Percentiles rank a stretch among this genome's conserved stretches.
These are phyloP conservation scores for Ogataea angusta DNA, from an alignment of 805 yeast genomes.

Conservation along the genomic window DNA sequence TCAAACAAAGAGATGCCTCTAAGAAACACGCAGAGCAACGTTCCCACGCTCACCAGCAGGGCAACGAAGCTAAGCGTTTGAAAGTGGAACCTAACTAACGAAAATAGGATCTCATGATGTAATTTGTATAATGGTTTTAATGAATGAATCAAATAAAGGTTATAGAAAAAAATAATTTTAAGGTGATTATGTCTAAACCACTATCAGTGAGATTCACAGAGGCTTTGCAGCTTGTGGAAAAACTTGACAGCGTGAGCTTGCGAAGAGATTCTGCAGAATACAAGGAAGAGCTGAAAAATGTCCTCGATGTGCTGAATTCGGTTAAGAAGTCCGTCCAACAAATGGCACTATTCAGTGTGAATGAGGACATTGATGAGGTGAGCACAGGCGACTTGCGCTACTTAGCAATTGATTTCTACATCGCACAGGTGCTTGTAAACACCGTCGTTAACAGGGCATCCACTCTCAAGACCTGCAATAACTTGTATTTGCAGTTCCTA, in stretches of 20 bases:
- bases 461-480: constrained; percentile 41
- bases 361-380: constrained; percentile 70
- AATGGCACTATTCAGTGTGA: constrained; percentile 63
- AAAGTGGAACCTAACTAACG: constrained; percentile 16
- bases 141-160: background rate
- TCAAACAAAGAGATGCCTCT: constrained; percentile 12
- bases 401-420: constrained; percentile 54
- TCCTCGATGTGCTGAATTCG: constrained; percentile 10
- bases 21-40: constrained; percentile 11
- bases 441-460: constrained; percentile 30
- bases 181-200: constrained; percentile 11
- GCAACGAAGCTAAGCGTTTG: constrained; percentile 20
- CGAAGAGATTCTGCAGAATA: constrained; percentile 25
- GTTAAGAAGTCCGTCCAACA: constrained; percentile 37
- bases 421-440: constrained; percentile 42
- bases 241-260: constrained; percentile 13
- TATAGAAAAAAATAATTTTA: background rate
- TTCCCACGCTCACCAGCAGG: constrained; percentile 11
- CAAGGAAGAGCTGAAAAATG: constrained; percentile 8
- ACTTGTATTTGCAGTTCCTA: constrained; percentile 44
- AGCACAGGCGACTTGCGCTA: constrained; percentile 60
- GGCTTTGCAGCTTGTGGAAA: constrained; percentile 8
- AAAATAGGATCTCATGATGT: constrained; percentile 5
- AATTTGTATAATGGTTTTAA: constrained; percentile 12
- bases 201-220: constrained; percentile 17